Conservation (phyloP, 805 yeast species). For the Tetrapisispora phaffii region DNA sequence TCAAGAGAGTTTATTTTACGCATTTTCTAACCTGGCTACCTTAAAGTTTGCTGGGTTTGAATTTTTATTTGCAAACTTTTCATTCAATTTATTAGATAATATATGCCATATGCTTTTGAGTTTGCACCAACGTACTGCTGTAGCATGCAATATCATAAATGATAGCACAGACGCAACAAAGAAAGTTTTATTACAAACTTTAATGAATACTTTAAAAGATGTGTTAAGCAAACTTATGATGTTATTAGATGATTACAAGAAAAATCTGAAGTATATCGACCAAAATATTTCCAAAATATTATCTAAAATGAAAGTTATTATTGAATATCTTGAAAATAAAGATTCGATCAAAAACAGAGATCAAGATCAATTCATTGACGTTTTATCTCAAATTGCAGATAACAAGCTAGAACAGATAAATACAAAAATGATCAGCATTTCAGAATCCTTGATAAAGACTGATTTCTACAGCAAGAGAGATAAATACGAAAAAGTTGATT, state of each 20-base stretch:
- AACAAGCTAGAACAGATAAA: slow-evolving; percentile 12
- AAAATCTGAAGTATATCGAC: slow-evolving; percentile 20
- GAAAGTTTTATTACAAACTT: slow-evolving; percentile 6
- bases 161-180: not conserved
- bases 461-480: slow-evolving; percentile 22
- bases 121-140: slow-evolving; percentile 14
- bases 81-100: slow-evolving; percentile 17
- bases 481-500: slow-evolving; percentile 10
- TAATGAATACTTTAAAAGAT: slow-evolving; percentile 10
- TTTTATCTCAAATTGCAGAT: slow-evolving; percentile 11
- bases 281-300: slow-evolving; percentile 13
- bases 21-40: slow-evolving; percentile 26
- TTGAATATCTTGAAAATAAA: slow-evolving; percentile 12
- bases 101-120: slow-evolving; percentile 21
- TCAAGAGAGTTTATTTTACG: slow-evolving; percentile 24
- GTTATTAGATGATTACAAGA: slow-evolving; percentile 24
- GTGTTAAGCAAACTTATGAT: slow-evolving; percentile 20
- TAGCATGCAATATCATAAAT: not conserved
- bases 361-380: slow-evolving; percentile 9
- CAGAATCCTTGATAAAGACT: slow-evolving; percentile 25
- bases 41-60: slow-evolving; percentile 26
- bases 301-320: slow-evolving; percentile 11
- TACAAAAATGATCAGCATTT: slow-evolving; percentile 8
- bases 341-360: slow-evolving; percentile 1
- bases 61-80: slow-evolving; percentile 22